Base-by-base conservation (phyloP, 768 basidiomycete genomes). In the Pleurotus salmoneostramineus region DNA sequence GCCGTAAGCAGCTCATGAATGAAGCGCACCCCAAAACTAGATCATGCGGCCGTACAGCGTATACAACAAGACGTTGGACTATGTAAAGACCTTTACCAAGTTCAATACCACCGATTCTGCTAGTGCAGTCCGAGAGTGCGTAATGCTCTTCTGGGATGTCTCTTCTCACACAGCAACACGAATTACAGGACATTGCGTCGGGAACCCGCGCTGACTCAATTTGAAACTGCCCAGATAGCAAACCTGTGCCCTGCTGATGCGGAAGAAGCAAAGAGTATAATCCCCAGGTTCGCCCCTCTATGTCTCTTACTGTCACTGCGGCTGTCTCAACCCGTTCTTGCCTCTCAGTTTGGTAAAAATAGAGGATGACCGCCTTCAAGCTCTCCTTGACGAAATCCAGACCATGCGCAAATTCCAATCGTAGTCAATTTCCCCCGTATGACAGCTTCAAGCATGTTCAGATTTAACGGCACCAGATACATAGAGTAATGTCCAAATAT, bases 171-270 rank as follows among this genome's bases (percentile, higher is more conserved):
- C 34, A 45, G 21, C 8, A 5, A 17, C 2, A 36, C 50, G 48
- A 4, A 50, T 36, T 42, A 32, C 61, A 93, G 92, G 66, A 91
- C 89, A 1, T 73, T 95, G 5, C 82, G 89, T 51, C 78, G 91
- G 62, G 91, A 94, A 65, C 83, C 87, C 0, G 84, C 84, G 2
- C 69, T 96, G 40, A 92, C 92, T 2, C 91, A 91, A 65, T 95
- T 95, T 63, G 94, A 96, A 75, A 90, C 90, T 3, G 93, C 93
- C 2, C 94, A 96, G 68, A 90, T 96, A 55, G 92, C 92, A 12
- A 96, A 96, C 65, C 71, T 96, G 56, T 93, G 91, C 66, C 94
- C 94, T 11, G 90, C 86, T 42, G 85, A 87, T 58, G 82, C 91
- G 3, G 94, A 96, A 63, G 95, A 96, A 71, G 89, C 93, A 31